Percentiles rank a stretch among this genome's conserved stretches.
Evolutionary conservation across 495 filamentous ascomycete species (phyloP).

Genomic region (Recurvomyces mirabilis): DNA sequence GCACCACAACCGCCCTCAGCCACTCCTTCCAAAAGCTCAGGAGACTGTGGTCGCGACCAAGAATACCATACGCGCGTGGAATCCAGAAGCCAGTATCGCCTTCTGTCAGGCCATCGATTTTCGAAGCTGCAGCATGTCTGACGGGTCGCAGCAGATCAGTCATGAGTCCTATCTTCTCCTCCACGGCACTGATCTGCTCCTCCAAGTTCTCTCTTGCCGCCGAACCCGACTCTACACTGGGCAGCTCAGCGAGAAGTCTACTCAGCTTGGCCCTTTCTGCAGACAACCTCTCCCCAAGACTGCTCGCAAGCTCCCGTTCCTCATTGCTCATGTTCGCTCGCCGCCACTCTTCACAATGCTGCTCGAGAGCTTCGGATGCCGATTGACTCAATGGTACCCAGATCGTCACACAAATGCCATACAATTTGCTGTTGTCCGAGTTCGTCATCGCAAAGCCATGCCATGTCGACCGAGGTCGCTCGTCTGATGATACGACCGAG

Average conservation of each 20-base stretch:
- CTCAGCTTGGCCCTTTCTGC: constrained; percentile 82
- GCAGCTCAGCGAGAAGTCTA: constrained; percentile 70
- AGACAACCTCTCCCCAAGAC: constrained; percentile 83
- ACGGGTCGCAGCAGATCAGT: constrained; percentile 87
- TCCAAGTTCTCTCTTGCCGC: constrained; percentile 71
- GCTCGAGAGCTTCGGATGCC: constrained; percentile 80
- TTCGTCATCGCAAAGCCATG: constrained; percentile 98
- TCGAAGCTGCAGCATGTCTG: constrained; percentile 85
- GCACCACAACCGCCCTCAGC: constrained; percentile 82
- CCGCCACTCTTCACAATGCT: constrained; percentile 86
- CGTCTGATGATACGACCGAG: constrained; percentile 88
- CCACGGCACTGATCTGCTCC: constrained; percentile 87
- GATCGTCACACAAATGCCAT: constrained; percentile 82
- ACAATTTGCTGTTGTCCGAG: constrained; percentile 78
- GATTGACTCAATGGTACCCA: constrained; percentile 79
- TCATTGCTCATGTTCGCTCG: constrained; percentile 92
- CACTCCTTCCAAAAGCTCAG: constrained; percentile 98
- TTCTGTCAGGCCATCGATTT: constrained; percentile 92
- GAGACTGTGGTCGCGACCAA: constrained; percentile 73
- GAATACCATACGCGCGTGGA: constrained; percentile 82
- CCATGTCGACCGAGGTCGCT: constrained; percentile 87
- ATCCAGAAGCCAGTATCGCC: constrained; percentile 97
- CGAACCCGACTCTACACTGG: constrained; percentile 66
- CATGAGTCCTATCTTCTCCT: constrained; percentile 96
- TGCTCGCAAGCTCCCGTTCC: constrained; percentile 85